Evolutionary conservation across 2,329 filamentous ascomycete species (phyloP).

Genomic region (Hysterium pulicare): DNA sequence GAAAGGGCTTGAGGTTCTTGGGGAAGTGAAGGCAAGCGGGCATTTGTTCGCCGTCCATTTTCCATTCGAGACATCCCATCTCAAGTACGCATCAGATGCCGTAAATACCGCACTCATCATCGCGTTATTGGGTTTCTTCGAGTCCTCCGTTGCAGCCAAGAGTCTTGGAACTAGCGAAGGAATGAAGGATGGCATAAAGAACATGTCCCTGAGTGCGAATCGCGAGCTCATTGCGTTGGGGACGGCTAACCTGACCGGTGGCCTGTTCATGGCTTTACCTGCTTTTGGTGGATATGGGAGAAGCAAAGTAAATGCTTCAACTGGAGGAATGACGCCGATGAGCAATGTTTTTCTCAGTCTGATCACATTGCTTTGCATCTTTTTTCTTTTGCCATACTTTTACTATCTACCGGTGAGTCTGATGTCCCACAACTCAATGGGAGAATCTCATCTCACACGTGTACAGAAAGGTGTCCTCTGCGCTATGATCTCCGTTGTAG

Average conservation of each 20-base stretch:
- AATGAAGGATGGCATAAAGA: conserved; percentile 64
- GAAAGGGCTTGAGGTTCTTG: conserved; percentile 78
- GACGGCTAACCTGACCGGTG: conserved; percentile 83
- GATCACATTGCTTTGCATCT: conserved; percentile 75
- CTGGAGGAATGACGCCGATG: conserved; percentile 90
- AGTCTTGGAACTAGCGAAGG: conserved; percentile 59
- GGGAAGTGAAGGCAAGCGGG: conserved; percentile 73
- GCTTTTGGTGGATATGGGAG: conserved; percentile 94
- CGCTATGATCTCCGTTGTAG: conserved; percentile 92
- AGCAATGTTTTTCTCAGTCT: conserved; percentile 82
- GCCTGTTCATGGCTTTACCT: conserved; percentile 87
- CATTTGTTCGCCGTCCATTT: conserved; percentile 75
- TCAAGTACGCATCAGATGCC: conserved; percentile 78
- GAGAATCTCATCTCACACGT: too few species aligned
- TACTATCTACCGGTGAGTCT: conserved; percentile 85
- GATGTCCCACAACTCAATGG: too few species aligned
- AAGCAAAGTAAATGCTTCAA: conserved; percentile 91
- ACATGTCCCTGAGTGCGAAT: conserved; percentile 83
- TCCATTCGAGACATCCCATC: conserved; percentile 73
- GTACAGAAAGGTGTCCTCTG: conserved; percentile 87
- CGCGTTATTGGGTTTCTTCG: conserved; percentile 94
- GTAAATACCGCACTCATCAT: conserved; percentile 93
- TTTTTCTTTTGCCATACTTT: conserved; percentile 84
- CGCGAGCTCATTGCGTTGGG: conserved; percentile 90
- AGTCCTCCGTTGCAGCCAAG: conserved; percentile 94